Percentiles rank a stretch among this genome's conserved stretches.
Conservation (phyloP, 1,139 yeast species). For the Nakaseomyces glabratus region DNA sequence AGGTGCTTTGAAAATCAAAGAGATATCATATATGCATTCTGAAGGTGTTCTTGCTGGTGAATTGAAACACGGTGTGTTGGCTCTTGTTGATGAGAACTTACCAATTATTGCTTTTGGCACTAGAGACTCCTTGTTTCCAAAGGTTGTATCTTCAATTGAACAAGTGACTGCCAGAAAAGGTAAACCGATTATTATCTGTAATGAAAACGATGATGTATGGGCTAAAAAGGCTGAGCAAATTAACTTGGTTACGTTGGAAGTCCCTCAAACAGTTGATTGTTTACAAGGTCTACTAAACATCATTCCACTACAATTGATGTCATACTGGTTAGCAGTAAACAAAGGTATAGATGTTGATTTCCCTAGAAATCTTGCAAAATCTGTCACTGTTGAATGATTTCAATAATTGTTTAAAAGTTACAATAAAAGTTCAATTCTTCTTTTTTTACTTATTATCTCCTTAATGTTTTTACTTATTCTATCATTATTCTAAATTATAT, state of each 20-base stretch:
- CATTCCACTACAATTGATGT: constrained; percentile 89
- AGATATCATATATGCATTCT: constrained; percentile 96
- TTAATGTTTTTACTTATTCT: too few species aligned
- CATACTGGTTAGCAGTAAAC: constrained; percentile 94
- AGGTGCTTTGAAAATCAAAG: constrained; percentile 97
- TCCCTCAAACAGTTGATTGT: constrained; percentile 94
- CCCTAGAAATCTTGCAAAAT: constrained; percentile 97
- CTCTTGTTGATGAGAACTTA: constrained; percentile 85
- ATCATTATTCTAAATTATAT: not conserved
- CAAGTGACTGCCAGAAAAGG: constrained; percentile 98
- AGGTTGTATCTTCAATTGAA: constrained; percentile 90
- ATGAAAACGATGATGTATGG: constrained; percentile 70
- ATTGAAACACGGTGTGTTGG: constrained; percentile 96
- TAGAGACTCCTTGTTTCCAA: constrained; percentile 94
- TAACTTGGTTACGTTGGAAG: constrained; percentile 60
- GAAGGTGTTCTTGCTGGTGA: constrained; percentile 99
- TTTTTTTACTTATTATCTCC: too few species aligned
- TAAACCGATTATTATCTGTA: constrained; percentile 88
- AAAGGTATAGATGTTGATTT: constrained; percentile 96
- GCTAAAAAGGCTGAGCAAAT: constrained; percentile 38
- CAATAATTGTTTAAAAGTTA: too few species aligned
- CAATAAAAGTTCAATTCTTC: too few species aligned
- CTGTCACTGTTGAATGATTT: constrained; percentile 79
- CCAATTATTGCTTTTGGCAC: constrained; percentile 97
- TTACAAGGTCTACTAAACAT: constrained; percentile 93